phyloP scores from a whole-genome alignment of 345 rosid species.

The Eucalyptus cloeziana region DNA sequence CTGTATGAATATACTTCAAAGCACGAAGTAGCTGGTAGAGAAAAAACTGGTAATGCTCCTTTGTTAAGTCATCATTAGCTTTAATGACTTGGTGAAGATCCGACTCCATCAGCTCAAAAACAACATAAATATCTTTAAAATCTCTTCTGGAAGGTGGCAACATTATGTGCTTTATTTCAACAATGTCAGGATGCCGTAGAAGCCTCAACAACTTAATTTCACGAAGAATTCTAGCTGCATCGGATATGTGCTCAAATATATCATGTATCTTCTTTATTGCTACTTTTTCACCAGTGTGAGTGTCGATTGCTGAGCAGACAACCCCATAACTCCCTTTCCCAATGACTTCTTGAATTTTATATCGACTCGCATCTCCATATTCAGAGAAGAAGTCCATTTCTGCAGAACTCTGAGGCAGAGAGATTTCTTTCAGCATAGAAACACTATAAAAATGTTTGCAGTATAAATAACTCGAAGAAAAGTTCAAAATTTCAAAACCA shows the following conservation, averaged over 20 bases:
- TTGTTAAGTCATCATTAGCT: constrained; percentile 92
- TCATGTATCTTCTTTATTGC: constrained; percentile 90
- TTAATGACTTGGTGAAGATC: constrained; percentile 96
- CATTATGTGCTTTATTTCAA: constrained; percentile 94
- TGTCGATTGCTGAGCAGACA: constrained; percentile 88
- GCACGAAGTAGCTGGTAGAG: constrained; percentile 92
- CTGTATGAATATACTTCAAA: constrained; percentile 85
- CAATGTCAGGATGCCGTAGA: constrained; percentile 82
- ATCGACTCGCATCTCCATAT: constrained; percentile 85
- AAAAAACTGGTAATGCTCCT: constrained; percentile 93
- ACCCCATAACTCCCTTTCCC: constrained; percentile 96
- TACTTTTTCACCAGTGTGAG: constrained; percentile 75
- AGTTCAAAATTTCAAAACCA: neutral
- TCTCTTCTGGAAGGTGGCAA: constrained; percentile 89
- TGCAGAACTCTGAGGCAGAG: constrained; percentile 39
- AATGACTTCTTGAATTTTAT: constrained; percentile 79
- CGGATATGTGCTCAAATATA: constrained; percentile 85
- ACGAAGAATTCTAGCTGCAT: constrained; percentile 85
- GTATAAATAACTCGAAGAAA: neutral
- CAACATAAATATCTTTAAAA: constrained; percentile 91
- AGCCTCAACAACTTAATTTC: constrained; percentile 88
- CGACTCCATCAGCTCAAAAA: constrained; percentile 95
- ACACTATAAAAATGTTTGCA: neutral
- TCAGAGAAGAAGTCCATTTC: constrained; percentile 90
- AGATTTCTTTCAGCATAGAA: neutral